These are phyloP conservation scores for Lyophyllum shimeji DNA, from an alignment of 768 basidiomycete species.

Conservation along the genomic window DNA sequence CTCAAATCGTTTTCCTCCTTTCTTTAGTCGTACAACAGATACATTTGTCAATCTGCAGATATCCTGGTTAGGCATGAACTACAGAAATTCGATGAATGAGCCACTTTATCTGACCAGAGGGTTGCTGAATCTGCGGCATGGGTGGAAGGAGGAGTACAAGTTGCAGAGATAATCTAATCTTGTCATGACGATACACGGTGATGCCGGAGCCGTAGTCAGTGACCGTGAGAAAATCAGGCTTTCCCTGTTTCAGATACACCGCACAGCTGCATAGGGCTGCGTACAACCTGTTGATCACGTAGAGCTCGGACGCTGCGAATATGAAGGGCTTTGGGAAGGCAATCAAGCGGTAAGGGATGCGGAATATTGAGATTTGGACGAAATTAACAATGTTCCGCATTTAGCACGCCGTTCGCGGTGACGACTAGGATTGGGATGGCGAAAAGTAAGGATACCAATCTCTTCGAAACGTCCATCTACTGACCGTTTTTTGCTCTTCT, in stretches of 20 bases:
- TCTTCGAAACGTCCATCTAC: background rate
- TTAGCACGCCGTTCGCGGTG: slow-evolving; percentile 88
- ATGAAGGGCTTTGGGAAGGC: slow-evolving; percentile 89
- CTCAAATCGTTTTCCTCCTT: slow-evolving; percentile 97
- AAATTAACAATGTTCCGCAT: background rate
- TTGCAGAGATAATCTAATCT: slow-evolving; percentile 2
- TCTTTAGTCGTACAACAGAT: slow-evolving; percentile 92
- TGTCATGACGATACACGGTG: background rate
- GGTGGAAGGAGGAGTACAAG: slow-evolving; percentile 11
- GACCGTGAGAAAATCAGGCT: background rate
- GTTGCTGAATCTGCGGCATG: slow-evolving; percentile 71
- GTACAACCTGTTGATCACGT: background rate
- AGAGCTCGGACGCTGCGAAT: slow-evolving; percentile 12
- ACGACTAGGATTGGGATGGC: slow-evolving; percentile 87
- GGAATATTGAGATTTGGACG: background rate
- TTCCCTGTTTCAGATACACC: slow-evolving; percentile 11
- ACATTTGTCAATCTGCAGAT: slow-evolving; percentile 92
- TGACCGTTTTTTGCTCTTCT: background rate
- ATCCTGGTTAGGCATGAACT: slow-evolving; percentile 3
- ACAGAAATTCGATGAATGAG: background rate
- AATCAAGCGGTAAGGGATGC: slow-evolving; percentile 57
- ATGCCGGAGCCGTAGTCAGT: slow-evolving; percentile 6
- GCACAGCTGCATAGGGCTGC: background rate
- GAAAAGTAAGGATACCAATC: slow-evolving; percentile 65
- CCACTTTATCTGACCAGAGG: slow-evolving; percentile 89